Percentiles rank a stretch among this genome's conserved stretches.
phyloP scores from a whole-genome alignment of 1,284 basidiomycete species.

The Sporisorium exsertum region DNA sequence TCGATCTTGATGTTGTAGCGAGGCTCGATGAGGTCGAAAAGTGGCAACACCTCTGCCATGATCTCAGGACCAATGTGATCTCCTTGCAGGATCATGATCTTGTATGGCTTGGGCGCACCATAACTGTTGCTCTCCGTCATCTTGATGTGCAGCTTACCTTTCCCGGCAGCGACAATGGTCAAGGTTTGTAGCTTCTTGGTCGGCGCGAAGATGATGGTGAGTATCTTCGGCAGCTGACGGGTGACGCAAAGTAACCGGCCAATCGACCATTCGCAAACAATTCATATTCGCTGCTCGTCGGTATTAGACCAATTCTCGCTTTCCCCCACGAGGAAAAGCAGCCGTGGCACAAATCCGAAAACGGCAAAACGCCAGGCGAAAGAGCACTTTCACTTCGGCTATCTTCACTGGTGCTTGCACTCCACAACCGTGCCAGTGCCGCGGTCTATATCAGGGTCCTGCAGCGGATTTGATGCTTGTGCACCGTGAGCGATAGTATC shows the following conservation, averaged over 20 bases:
- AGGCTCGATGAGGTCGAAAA: constrained; percentile 80
- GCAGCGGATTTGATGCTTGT: not conserved
- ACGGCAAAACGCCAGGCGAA: not conserved
- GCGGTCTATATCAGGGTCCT: not conserved
- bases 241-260: too few species aligned
- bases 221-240: not conserved
- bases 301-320: constrained; percentile 9
- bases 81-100: constrained; percentile 87
- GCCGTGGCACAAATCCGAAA: constrained; percentile 8
- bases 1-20: constrained; percentile 77
- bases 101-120: constrained; percentile 66
- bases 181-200: too few species aligned
- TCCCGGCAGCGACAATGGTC: not conserved
- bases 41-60: constrained; percentile 83
- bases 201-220: not conserved
- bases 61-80: constrained; percentile 98
- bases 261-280: not conserved
- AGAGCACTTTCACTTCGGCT: not conserved
- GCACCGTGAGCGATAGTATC: not conserved
- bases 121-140: constrained; percentile 11
- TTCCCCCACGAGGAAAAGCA: not conserved
- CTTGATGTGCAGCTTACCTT: constrained; percentile 1
- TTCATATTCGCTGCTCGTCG: constrained; percentile 2
- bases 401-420: not conserved
- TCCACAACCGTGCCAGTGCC: not conserved